Percentiles rank a stretch among this genome's conserved stretches.
These are phyloP conservation scores for Mimosa pudica DNA, from an alignment of 306 rosid species.

Conservation along the genomic window DNA sequence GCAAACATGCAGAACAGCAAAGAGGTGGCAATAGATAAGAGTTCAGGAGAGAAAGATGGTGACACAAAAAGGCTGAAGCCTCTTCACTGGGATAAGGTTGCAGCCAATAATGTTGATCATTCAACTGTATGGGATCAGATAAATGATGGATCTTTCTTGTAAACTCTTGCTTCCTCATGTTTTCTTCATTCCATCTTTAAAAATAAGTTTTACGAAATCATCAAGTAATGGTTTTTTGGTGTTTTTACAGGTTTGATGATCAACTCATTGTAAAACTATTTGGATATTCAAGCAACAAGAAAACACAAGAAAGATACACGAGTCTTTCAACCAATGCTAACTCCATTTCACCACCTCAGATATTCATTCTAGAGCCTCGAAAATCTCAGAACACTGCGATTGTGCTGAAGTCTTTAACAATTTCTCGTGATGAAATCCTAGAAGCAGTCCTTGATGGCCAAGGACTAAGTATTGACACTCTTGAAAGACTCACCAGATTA, in stretches of 20 bases:
- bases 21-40: neutral
- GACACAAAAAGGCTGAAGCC: constrained; percentile 68
- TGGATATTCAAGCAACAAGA: constrained; percentile 55
- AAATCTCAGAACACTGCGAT: constrained; percentile 82
- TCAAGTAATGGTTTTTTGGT: neutral
- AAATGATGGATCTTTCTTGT: constrained; percentile 80
- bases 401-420: constrained; percentile 62
- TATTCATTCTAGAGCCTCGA: constrained; percentile 69
- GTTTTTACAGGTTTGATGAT: constrained; percentile 69
- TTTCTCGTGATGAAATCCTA: constrained; percentile 61
- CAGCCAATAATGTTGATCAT: constrained; percentile 69
- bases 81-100: constrained; percentile 91
- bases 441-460: constrained; percentile 72
- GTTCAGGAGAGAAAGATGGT: constrained; percentile 38
- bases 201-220: neutral
- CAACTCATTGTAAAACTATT: constrained; percentile 79
- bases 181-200: neutral
- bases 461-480: constrained; percentile 65
- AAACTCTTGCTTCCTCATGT: constrained; percentile 17
- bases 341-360: constrained; percentile 49
- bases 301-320: constrained; percentile 42
- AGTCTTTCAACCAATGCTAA: constrained; percentile 40
- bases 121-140: constrained; percentile 40
- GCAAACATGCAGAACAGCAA: constrained; percentile 20
- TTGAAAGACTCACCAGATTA: constrained; percentile 77